Evolutionary conservation across 148 eudicot genomes (phyloP).

Genomic region (Nepenthes gracilis): DNA sequence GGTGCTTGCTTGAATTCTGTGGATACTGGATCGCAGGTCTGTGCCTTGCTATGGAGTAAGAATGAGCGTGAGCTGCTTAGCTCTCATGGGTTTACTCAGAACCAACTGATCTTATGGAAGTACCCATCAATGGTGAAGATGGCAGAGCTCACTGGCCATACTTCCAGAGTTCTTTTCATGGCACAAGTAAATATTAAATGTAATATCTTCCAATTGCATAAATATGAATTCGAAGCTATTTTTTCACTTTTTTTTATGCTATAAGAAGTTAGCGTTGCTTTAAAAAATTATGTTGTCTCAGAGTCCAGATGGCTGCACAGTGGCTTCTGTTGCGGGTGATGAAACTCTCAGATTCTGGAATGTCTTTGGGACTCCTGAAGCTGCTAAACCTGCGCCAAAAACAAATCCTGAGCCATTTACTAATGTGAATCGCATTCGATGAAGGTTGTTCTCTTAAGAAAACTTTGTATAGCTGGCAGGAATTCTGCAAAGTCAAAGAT

Average conservation of each 20-base stretch:
- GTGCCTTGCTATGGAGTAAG: slow-evolving; percentile 85
- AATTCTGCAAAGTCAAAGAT: background rate
- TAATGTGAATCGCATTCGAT: slow-evolving; percentile 64
- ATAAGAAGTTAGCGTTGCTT: background rate
- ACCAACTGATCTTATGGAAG: slow-evolving; percentile 92
- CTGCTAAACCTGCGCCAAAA: slow-evolving; percentile 56
- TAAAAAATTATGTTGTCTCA: slow-evolving; percentile 12
- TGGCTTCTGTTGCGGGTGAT: slow-evolving; percentile 86
- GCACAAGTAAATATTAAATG: slow-evolving; percentile 35
- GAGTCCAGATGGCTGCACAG: slow-evolving; percentile 91
- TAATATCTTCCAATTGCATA: background rate
- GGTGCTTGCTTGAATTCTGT: slow-evolving; percentile 88
- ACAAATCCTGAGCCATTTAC: slow-evolving; percentile 63
- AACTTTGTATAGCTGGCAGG: too few relatives aligned
- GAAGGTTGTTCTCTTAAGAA: background rate
- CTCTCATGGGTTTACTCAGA: slow-evolving; percentile 87
- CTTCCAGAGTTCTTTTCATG: slow-evolving; percentile 90
- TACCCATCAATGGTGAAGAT: slow-evolving; percentile 95
- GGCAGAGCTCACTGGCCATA: slow-evolving; percentile 87
- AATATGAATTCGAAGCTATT: background rate
- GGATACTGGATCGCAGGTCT: slow-evolving; percentile 89
- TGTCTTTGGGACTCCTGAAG: slow-evolving; percentile 82
- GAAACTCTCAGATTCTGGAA: slow-evolving; percentile 79
- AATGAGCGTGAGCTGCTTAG: slow-evolving; percentile 82
- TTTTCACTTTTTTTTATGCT: background rate